phyloP scores from a whole-genome alignment of 148 eudicot species.

The Linanthus parryae region DNA sequence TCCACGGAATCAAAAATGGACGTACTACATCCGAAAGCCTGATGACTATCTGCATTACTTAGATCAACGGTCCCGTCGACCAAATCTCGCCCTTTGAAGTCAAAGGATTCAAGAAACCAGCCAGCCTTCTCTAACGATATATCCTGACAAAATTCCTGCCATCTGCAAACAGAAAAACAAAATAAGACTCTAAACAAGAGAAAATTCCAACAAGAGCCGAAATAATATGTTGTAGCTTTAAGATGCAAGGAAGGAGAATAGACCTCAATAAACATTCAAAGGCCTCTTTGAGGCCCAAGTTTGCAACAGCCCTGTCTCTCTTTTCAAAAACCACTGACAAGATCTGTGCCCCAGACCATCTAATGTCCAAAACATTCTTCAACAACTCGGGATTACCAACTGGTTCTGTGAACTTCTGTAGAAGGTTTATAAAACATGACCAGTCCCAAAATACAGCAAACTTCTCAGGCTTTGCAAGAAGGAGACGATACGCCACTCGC shows the following conservation, averaged over 20 bases:
- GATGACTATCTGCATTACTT: slow-evolving; percentile 2
- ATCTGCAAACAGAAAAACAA: slow-evolving; percentile 33
- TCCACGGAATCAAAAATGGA: too few relatives aligned
- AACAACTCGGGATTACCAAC: slow-evolving; percentile 22
- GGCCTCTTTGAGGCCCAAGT: slow-evolving; percentile 54
- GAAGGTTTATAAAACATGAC: slow-evolving; percentile 67
- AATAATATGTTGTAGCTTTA: neutral
- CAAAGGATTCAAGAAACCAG: slow-evolving; percentile 50
- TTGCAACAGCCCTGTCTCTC: slow-evolving; percentile 40
- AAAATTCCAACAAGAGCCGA: neutral
- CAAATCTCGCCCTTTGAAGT: slow-evolving; percentile 8
- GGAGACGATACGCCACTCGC: slow-evolving; percentile 69
- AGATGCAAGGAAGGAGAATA: slow-evolving; percentile 15
- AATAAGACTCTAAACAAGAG: neutral
- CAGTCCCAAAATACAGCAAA: slow-evolving; percentile 78
- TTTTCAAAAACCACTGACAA: slow-evolving; percentile 46
- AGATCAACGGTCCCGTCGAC: slow-evolving; percentile 17
- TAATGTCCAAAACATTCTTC: slow-evolving; percentile 38
- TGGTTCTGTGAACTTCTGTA: slow-evolving; percentile 28
- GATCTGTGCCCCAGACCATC: slow-evolving; percentile 77
- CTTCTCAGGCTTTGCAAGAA: slow-evolving; percentile 43
- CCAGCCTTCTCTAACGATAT: slow-evolving; percentile 74
- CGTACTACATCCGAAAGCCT: slow-evolving; percentile 3
- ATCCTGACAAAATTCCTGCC: slow-evolving; percentile 83
- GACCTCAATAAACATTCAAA: slow-evolving; percentile 64